Percentiles rank a stretch among this genome's conserved stretches.
These are phyloP conservation scores for Murraya koenigii DNA, from an alignment of 345 rosid genomes.

Conservation along the genomic window DNA sequence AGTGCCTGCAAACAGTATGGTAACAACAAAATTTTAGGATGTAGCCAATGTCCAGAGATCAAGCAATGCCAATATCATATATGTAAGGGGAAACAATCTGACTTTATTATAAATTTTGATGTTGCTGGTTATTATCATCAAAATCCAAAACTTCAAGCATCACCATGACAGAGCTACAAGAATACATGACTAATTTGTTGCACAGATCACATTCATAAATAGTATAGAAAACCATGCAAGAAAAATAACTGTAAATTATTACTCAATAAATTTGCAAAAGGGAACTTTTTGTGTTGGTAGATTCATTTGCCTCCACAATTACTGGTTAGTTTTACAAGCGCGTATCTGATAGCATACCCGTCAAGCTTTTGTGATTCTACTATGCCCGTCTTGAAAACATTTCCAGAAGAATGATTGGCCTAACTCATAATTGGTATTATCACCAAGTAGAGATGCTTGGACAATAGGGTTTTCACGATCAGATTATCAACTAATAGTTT, in stretches of 20 bases:
- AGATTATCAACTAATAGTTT: background rate
- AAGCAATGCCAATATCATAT: slow-evolving; percentile 1
- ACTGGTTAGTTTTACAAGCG: background rate
- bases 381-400: background rate
- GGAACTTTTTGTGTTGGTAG: background rate
- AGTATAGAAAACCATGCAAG: background rate
- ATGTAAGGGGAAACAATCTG: slow-evolving; percentile 7
- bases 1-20: slow-evolving; percentile 61
- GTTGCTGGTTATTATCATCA: background rate
- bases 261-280: background rate
- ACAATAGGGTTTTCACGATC: background rate
- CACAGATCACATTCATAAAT: background rate
- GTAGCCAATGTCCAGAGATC: slow-evolving; percentile 7
- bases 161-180: background rate
- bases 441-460: background rate
- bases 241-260: background rate
- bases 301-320: slow-evolving; percentile 1
- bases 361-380: background rate
- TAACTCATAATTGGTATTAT: background rate
- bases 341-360: background rate
- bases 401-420: background rate
- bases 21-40: slow-evolving; percentile 4
- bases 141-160: slow-evolving; percentile 8
- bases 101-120: background rate
- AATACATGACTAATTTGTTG: background rate